These are phyloP conservation scores for Amanita polypyramis DNA, from an alignment of 768 basidiomycete species.

Conservation along the genomic window DNA sequence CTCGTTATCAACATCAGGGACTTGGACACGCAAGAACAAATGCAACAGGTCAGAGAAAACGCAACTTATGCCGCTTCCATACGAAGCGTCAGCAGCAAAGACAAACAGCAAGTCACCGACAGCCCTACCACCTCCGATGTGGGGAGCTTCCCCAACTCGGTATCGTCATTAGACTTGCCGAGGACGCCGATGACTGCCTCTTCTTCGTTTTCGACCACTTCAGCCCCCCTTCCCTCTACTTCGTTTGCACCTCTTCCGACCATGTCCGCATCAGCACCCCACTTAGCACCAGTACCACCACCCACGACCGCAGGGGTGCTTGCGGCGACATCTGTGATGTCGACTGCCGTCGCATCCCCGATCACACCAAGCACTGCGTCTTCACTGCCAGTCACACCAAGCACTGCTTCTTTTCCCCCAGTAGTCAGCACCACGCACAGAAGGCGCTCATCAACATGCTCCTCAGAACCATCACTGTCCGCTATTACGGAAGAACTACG, in stretches of 20 bases:
- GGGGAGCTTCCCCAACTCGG: neutral
- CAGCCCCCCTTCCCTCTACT: neutral
- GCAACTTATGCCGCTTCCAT: neutral
- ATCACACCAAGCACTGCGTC: neutral
- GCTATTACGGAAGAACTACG: neutral
- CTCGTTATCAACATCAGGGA: constrained; percentile 7
- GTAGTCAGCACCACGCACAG: neutral
- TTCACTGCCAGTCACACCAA: neutral
- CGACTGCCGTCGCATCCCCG: neutral
- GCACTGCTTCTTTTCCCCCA: neutral
- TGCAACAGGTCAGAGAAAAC: constrained; percentile 2
- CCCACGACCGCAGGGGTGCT: constrained; percentile 1
- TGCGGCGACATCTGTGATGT: neutral
- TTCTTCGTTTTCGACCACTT: neutral
- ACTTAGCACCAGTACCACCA: neutral
- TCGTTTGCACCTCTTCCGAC: neutral
- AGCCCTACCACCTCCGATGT: neutral
- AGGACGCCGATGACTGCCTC: neutral
- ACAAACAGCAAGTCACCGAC: neutral
- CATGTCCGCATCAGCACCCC: neutral
- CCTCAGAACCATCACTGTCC: neutral
- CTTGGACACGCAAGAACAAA: constrained; percentile 2
- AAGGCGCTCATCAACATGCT: neutral
- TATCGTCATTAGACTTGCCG: neutral
- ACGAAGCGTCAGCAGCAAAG: neutral